A percentile compares a stretch with the other conserved stretches of the same genome.
phyloP scores from a whole-genome alignment of 768 basidiomycete genomes.

The Collybiopsis luxurians region DNA sequence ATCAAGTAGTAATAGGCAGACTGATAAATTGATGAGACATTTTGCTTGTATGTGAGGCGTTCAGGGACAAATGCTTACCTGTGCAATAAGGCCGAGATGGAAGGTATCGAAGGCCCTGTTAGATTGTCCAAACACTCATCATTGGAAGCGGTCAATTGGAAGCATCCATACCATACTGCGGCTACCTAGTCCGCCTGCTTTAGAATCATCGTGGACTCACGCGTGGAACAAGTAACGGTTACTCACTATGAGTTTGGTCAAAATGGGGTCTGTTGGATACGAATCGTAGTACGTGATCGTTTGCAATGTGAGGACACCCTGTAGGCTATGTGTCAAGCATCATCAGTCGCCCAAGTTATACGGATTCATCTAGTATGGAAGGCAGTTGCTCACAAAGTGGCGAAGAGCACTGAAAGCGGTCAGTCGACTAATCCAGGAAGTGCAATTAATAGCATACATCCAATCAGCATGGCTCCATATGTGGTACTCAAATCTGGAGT shows the following conservation, averaged over 20 bases:
- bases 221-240: background rate
- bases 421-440: background rate
- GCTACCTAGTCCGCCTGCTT: no score
- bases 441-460: no score
- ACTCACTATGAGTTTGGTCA: slow-evolving; percentile 14
- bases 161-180: background rate
- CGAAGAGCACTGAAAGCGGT: slow-evolving; percentile 13
- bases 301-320: slow-evolving; percentile 18
- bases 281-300: slow-evolving; percentile 16
- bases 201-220: no score
- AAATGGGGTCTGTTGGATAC: slow-evolving; percentile 13
- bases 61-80: no score
- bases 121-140: background rate
- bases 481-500: slow-evolving; percentile 10
- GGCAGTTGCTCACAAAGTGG: slow-evolving; percentile 14
- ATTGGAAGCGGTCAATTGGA: background rate
- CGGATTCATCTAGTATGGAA: no score
- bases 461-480: slow-evolving; percentile 20
- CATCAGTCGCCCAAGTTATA: no score
- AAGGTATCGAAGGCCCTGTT: slow-evolving; percentile 12
- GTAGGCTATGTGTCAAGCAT: no score
- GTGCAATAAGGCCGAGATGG: slow-evolving; percentile 15
- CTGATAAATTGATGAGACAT: no score
- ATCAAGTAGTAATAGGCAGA: slow-evolving; percentile 18
- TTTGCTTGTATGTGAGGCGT: no score